These are phyloP conservation scores for Pseudomonodictys pantanalensis DNA, from an alignment of 495 filamentous ascomycete species.

Conservation along the genomic window DNA sequence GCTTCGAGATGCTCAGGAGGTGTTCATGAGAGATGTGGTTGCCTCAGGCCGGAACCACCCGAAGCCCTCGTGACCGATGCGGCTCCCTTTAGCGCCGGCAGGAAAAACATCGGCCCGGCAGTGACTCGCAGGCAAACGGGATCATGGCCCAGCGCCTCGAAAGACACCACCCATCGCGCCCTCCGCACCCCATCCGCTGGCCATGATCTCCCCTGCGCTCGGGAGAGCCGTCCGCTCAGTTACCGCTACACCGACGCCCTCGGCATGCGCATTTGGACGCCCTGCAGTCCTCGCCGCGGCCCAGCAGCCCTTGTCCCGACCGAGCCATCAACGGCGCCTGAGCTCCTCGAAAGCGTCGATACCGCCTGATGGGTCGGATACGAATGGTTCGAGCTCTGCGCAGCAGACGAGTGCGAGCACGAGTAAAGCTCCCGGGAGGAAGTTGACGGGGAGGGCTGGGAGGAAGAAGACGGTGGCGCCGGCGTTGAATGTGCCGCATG, in stretches of 20 bases:
- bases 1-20: too few species aligned
- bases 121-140: not conserved
- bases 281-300: slow-evolving; percentile 13
- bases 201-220: slow-evolving; percentile 34
- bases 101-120: too few species aligned
- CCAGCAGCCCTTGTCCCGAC: slow-evolving; percentile 24
- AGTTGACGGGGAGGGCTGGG: slow-evolving; percentile 29
- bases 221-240: slow-evolving; percentile 31
- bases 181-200: slow-evolving; percentile 18
- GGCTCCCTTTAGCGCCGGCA: too few species aligned
- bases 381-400: slow-evolving; percentile 14
- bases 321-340: slow-evolving; percentile 33
- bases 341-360: slow-evolving; percentile 38
- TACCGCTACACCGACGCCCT: slow-evolving; percentile 14
- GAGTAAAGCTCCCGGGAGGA: slow-evolving; percentile 27
- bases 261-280: slow-evolving; percentile 19
- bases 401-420: slow-evolving; percentile 22
- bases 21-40: too few species aligned
- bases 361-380: slow-evolving; percentile 27
- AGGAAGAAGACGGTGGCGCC: slow-evolving; percentile 38
- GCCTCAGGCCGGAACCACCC: too few species aligned
- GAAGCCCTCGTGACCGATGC: too few species aligned
- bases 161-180: slow-evolving; percentile 13
- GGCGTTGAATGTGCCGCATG: slow-evolving; percentile 67
- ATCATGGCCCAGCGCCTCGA: not conserved